A percentile compares a stretch with the other conserved stretches of the same genome.
These are phyloP conservation scores for Aspergillus intermedius DNA, from an alignment of 2,329 filamentous ascomycete species.

Conservation along the genomic window DNA sequence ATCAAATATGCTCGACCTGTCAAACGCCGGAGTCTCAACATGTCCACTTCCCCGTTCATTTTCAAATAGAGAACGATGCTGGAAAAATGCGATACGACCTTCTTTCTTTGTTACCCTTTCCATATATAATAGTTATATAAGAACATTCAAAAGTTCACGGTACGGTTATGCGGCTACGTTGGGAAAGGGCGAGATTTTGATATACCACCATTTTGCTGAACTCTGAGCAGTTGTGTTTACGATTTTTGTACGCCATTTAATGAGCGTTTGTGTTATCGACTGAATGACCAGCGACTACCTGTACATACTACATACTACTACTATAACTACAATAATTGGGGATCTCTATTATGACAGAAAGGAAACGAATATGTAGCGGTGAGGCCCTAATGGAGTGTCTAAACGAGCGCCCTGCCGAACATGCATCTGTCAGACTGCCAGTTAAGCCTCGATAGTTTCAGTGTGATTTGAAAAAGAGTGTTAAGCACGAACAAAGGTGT, in stretches of 20 bases:
- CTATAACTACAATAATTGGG: too few species aligned
- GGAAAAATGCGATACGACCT: not conserved
- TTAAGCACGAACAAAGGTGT: too few species aligned
- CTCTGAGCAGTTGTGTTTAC: not conserved
- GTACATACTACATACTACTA: too few species aligned
- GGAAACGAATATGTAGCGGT: not conserved
- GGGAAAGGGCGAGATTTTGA: not conserved
- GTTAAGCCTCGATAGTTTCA: not conserved
- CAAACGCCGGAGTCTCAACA: constrained; percentile 11
- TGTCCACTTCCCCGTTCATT: constrained; percentile 9
- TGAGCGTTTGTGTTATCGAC: not conserved
- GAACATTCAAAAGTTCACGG: too few species aligned
- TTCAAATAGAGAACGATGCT: constrained; percentile 5
- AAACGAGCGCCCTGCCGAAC: not conserved
- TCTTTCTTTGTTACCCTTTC: not conserved
- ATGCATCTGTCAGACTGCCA: not conserved
- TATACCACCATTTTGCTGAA: not conserved
- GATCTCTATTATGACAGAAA: too few species aligned
- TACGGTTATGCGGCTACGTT: too few species aligned
- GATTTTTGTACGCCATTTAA: not conserved
- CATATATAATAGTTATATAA: not conserved
- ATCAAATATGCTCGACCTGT: constrained; percentile 12
- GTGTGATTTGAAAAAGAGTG: not conserved
- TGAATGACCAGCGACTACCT: too few species aligned
- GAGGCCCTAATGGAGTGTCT: not conserved